phyloP scores from a whole-genome alignment of 176 grass and related monocot species.

The Paspalum vaginatum region DNA sequence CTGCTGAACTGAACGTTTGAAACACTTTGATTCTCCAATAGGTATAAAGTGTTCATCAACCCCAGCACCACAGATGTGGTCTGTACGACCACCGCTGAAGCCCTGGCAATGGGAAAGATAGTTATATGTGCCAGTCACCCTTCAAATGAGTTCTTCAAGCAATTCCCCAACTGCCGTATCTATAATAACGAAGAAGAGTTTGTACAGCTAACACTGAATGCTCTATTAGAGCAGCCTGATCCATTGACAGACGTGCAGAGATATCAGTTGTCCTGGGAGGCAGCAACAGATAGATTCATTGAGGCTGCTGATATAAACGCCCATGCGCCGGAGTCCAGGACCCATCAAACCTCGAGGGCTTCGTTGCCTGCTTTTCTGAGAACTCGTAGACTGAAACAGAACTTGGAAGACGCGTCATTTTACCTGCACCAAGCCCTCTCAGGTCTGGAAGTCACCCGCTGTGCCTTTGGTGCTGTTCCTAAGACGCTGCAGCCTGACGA shows the following conservation, averaged over 20 bases:
- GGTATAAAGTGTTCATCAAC: conserved; percentile 96
- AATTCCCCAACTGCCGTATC: conserved; percentile 84
- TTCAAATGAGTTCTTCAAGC: conserved; percentile 98
- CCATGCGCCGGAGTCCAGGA: conserved; percentile 34
- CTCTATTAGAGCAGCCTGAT: conserved; percentile 71
- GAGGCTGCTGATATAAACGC: conserved; percentile 60
- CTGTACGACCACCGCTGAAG: conserved; percentile 89
- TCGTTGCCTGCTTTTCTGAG: conserved; percentile 59
- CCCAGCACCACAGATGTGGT: conserved; percentile 97
- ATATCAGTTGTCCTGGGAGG: conserved; percentile 87
- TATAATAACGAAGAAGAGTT: conserved; percentile 81
- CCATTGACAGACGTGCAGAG: conserved; percentile 64
- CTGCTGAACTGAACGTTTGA: conserved; percentile 29
- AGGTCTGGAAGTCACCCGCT: conserved; percentile 67
- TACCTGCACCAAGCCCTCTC: conserved; percentile 85
- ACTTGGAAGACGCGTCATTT: conserved; percentile 66
- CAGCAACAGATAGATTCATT: conserved; percentile 80
- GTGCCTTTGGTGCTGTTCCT: conserved; percentile 79
- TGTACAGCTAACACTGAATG: conserved; percentile 68
- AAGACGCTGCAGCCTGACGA: conserved; percentile 82
- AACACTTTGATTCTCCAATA: conserved; percentile 42
- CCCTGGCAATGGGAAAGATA: conserved; percentile 96
- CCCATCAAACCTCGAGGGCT: conserved; percentile 35
- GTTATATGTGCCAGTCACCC: conserved; percentile 93
- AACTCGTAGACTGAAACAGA: conserved; percentile 63